Percentiles rank a stretch among this genome's conserved stretches.
Conservation (phyloP, 257 asterid species). For the Jacaranda mimosifolia region DNA sequence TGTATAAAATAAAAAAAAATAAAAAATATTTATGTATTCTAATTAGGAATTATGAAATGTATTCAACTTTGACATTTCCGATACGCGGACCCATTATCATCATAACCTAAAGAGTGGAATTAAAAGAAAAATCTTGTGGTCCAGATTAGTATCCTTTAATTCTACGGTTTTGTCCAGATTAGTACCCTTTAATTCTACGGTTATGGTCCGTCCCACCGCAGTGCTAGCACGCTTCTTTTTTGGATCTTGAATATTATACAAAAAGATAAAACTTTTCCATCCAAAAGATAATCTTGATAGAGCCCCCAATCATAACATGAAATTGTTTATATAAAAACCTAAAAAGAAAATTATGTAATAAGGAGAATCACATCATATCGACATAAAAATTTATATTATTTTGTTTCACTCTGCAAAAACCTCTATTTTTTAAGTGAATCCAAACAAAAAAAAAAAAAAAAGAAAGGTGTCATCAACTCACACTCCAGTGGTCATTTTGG, state of each 20-base stretch:
- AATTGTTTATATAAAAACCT: too few relatives aligned
- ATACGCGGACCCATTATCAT: neutral
- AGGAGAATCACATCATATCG: too few relatives aligned
- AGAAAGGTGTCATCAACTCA: too few relatives aligned
- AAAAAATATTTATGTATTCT: neutral
- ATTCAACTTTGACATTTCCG: neutral
- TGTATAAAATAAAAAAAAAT: too few relatives aligned
- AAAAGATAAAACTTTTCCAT: neutral
- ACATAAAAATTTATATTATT: too few relatives aligned
- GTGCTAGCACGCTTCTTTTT: constrained; percentile 19
- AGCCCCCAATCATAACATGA: neutral
- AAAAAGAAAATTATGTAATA: too few relatives aligned
- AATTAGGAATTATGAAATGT: neutral
- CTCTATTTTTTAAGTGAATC: too few relatives aligned
- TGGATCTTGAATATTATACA: constrained; percentile 24
- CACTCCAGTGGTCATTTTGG: too few relatives aligned
- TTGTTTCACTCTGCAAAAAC: too few relatives aligned
- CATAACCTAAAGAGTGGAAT: neutral
- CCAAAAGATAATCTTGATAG: neutral
- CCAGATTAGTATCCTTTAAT: neutral
- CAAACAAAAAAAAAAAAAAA: too few relatives aligned
- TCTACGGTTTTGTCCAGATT: constrained; percentile 1
- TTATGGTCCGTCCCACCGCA: neutral
- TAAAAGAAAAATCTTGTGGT: neutral
- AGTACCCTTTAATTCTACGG: neutral